Percentiles rank a stretch among this genome's conserved stretches.
Conservation (phyloP, 805 yeast species). For the Candida vartiovaarae region DNA sequence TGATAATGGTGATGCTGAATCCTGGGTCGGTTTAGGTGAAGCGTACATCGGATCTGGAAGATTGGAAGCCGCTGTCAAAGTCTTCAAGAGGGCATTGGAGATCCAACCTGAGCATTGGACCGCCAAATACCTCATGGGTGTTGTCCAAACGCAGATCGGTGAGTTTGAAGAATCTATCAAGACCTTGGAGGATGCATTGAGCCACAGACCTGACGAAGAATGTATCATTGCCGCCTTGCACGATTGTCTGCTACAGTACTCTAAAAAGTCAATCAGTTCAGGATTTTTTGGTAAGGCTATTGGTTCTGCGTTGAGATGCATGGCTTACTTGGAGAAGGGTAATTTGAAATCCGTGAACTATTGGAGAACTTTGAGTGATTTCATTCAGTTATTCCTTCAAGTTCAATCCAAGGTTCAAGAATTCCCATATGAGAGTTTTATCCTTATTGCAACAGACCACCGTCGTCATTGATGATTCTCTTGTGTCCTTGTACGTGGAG, state of each 20-base stretch:
- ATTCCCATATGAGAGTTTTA: conserved; percentile 41
- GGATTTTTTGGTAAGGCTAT: conserved; percentile 68
- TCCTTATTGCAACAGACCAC: conserved; percentile 15
- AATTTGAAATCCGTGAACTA: conserved; percentile 40
- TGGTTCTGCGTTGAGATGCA: conserved; percentile 37
- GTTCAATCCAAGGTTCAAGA: conserved; percentile 46
- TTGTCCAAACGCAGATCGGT: conserved; percentile 54
- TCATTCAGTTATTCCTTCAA: conserved; percentile 43
- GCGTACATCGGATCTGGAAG: conserved; percentile 84
- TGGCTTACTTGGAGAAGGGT: conserved; percentile 36
- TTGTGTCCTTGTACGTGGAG: conserved; percentile 16
- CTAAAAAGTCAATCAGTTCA: conserved; percentile 41
- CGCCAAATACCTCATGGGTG: conserved; percentile 61
- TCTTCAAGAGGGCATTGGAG: conserved; percentile 58
- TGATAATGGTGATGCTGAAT: conserved; percentile 56
- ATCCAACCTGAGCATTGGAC: conserved; percentile 51
- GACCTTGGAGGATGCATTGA: conserved; percentile 37
- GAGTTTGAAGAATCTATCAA: conserved; percentile 57
- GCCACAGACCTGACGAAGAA: conserved; percentile 39
- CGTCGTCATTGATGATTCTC: conserved; percentile 25
- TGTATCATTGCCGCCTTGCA: conserved; percentile 46
- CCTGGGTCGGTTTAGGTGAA: conserved; percentile 98
- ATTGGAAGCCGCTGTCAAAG: conserved; percentile 78
- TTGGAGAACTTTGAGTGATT: conserved; percentile 63
- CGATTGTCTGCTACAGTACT: conserved; percentile 49